Evolutionary conservation across 2,329 filamentous ascomycete species (phyloP).

Genomic region (Cadophora malorum): DNA sequence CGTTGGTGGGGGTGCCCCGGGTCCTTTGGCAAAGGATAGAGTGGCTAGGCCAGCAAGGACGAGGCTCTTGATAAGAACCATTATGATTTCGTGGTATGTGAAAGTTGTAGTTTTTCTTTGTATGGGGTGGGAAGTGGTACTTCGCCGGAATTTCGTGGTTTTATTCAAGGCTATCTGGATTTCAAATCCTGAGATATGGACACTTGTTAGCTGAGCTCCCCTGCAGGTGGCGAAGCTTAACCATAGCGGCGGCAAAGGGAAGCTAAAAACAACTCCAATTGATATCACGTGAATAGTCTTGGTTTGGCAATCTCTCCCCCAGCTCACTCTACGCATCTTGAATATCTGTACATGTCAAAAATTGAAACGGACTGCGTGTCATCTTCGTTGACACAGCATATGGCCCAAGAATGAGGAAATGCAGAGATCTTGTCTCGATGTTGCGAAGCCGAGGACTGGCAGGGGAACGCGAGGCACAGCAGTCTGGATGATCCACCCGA

Average conservation of each 20-base stretch:
- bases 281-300: background rate
- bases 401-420: background rate
- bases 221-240: background rate
- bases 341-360: too few relatives aligned
- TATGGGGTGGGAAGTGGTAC: background rate
- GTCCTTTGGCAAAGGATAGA: conserved; percentile 53
- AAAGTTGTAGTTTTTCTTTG: background rate
- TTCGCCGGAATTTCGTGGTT: background rate
- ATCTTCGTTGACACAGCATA: background rate
- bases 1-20: conserved; percentile 44
- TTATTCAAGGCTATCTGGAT: conserved; percentile 12
- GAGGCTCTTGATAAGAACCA: conserved; percentile 62
- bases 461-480: conserved; percentile 1
- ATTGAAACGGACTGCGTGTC: too few relatives aligned
- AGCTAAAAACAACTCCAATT: background rate
- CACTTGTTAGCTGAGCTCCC: conserved; percentile 23
- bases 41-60: conserved; percentile 58
- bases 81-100: conserved; percentile 30
- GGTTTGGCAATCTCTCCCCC: too few relatives aligned
- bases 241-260: conserved; percentile 7
- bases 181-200: conserved; percentile 21
- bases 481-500: background rate
- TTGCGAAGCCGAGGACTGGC: background rate
- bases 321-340: too few relatives aligned
- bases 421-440: background rate